These are phyloP conservation scores for Globisporangium spiculum DNA, from an alignment of 352 stramenopile genomes.

Conservation along the genomic window DNA sequence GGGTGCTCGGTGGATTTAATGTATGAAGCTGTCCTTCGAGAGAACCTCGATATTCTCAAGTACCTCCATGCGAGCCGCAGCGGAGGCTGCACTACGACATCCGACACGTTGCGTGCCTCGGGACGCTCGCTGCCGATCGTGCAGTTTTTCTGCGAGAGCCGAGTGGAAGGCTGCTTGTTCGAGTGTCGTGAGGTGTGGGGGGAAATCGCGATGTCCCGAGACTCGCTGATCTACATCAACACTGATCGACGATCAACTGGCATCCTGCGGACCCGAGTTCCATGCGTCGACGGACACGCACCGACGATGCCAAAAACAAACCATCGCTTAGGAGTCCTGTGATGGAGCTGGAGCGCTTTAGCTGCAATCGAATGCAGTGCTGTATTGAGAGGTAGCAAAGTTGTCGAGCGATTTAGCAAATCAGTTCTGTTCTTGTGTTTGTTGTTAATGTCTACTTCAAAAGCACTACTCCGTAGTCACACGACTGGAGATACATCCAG, in stretches of 20 bases:
- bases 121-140: not conserved
- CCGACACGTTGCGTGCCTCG: not conserved
- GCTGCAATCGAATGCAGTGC: no score
- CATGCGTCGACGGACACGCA: not conserved
- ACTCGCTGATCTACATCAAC: not conserved
- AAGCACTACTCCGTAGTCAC: no score
- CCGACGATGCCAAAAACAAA: not conserved
- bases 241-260: not conserved
- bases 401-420: no score
- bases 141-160: not conserved
- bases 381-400: no score
- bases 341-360: no score
- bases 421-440: no score
- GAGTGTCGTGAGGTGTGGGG: not conserved
- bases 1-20: not conserved
- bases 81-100: not conserved
- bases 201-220: not conserved
- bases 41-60: not conserved
- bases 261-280: not conserved
- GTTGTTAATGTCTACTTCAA: no score
- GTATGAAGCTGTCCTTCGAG: not conserved
- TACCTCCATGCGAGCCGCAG: not conserved
- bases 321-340: not conserved
- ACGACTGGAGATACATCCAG: no score
- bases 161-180: not conserved